These are phyloP conservation scores for Anacardium occidentale DNA, from an alignment of 345 rosid genomes.

Conservation along the genomic window DNA sequence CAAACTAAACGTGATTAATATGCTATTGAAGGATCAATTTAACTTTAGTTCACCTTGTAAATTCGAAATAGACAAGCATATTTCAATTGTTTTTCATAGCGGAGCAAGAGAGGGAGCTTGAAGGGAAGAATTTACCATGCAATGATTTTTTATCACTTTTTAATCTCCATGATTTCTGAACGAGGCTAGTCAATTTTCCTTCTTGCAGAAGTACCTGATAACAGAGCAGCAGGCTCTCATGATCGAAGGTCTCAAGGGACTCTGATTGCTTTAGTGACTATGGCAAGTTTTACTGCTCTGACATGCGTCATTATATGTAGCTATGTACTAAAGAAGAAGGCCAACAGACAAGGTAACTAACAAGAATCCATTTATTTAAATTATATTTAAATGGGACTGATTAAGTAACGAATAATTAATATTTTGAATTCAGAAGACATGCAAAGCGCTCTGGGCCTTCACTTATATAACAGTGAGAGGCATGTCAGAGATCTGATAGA, in stretches of 20 bases:
- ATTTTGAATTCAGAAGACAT: constrained; percentile 30
- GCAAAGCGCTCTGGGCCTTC: constrained; percentile 34
- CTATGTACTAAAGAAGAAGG: constrained; percentile 38
- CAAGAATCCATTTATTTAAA: not conserved
- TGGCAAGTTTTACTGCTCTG: constrained; percentile 37
- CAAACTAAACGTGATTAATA: too few species aligned
- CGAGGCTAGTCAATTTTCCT: not conserved
- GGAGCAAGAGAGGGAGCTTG: too few species aligned
- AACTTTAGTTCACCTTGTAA: too few species aligned
- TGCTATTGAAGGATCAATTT: too few species aligned
- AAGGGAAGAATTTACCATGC: too few species aligned
- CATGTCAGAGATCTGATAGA: constrained; percentile 51
- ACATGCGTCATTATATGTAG: constrained; percentile 35
- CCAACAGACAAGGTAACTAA: constrained; percentile 35
- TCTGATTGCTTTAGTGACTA: constrained; percentile 37
- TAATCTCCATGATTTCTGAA: not conserved
- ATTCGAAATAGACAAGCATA: too few species aligned
- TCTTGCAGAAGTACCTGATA: not conserved
- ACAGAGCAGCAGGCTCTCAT: not conserved
- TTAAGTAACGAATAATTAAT: not conserved
- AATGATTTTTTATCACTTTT: too few species aligned
- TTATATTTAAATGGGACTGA: not conserved
- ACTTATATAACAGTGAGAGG: constrained; percentile 45
- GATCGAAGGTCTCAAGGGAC: constrained; percentile 25
- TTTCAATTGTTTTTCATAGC: too few species aligned